A percentile compares a stretch with the other conserved stretches of the same genome.
Evolutionary conservation across 2,329 filamentous ascomycete species (phyloP).

Genomic region (Cadophora gregata): DNA sequence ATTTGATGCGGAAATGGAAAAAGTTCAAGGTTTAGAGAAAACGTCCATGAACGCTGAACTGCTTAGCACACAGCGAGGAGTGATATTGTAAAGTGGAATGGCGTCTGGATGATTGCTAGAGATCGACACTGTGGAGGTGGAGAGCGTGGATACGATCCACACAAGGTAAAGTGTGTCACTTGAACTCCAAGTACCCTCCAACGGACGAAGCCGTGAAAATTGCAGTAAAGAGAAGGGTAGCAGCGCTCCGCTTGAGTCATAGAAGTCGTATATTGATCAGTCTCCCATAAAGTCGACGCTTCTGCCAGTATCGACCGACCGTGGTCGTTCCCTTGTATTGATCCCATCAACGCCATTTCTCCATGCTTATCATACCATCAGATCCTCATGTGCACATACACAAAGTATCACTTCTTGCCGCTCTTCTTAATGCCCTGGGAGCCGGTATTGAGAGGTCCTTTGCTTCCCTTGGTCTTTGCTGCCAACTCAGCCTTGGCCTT

Average conservation of each 20-base stretch:
- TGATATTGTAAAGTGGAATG: neutral
- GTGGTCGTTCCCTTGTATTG: conserved; percentile 19
- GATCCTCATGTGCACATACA: conserved; percentile 1
- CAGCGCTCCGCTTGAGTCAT: conserved; percentile 1
- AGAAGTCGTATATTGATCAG: conserved; percentile 16
- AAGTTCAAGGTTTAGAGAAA: neutral
- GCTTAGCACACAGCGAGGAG: neutral
- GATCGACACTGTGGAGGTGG: neutral
- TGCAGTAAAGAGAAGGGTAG: neutral
- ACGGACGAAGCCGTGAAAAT: too few relatives aligned
- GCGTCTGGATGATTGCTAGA: too few relatives aligned
- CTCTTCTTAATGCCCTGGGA: conserved; percentile 96
- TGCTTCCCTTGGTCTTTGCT: conserved; percentile 77
- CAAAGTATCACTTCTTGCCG: conserved; percentile 81
- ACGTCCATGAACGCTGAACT: neutral
- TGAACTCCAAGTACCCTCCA: neutral
- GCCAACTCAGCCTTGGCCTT: conserved; percentile 86
- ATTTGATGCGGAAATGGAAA: neutral
- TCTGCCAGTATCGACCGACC: conserved; percentile 10
- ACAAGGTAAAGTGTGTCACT: neutral
- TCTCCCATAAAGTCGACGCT: conserved; percentile 19
- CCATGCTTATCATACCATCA: conserved; percentile 18
- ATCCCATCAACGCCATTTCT: conserved; percentile 25
- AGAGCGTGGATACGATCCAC: neutral
- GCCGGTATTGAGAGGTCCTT: conserved; percentile 86